Base-by-base conservation (phyloP, 192 early-diverging fungal genomes). In the Entomortierella lignicola region DNA sequence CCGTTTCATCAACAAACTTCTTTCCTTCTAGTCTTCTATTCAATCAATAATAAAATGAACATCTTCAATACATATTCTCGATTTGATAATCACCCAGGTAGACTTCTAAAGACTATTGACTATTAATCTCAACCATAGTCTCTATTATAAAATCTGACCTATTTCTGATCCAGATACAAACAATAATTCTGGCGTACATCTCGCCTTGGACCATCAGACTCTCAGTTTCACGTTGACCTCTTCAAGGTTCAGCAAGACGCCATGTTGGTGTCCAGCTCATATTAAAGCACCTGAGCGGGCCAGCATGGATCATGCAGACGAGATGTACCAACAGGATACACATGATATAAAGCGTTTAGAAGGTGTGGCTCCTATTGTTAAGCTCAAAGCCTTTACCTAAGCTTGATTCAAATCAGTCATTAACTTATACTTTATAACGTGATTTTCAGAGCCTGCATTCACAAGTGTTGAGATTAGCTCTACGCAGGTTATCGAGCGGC, bases 381-480 rank as follows among this genome's bases (percentile, higher is more conserved):
- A 54, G 52, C 52, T 30, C 26, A 25, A 12, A 20, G 20, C 8
- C 8, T 6, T 10, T 13, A 42, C 39, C 39, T 10, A 10, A 15
- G 12, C 20, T 20, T 47, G 44, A 47, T 15, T 47, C n/a, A n/a
- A n/a, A n/a, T n/a, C n/a, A n/a, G n/a, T 20, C 17, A 12, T 47
- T 11, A 15, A 47, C 20, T 47, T 15, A 20, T 47, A 5, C 15
- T 47, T 5, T 47, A 12, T 15, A 4, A 47, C 15, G 17, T 5
- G 15, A 15, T 47, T 20, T 47, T 15, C 20, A 20, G 57, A 55
- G 20, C 51, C 47, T 56, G 44, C 71, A 4, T 60, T 65, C 20
- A 53, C 48, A 18, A 60, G 51, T 4, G 32, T 72, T 8, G 43
- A 42, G 12, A 65, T 72, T 15, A 44, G 20, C 27, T 72, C 60